Evolutionary conservation across 805 yeast genomes (phyloP).

Genomic region (Zygoascus flipseniorum): DNA sequence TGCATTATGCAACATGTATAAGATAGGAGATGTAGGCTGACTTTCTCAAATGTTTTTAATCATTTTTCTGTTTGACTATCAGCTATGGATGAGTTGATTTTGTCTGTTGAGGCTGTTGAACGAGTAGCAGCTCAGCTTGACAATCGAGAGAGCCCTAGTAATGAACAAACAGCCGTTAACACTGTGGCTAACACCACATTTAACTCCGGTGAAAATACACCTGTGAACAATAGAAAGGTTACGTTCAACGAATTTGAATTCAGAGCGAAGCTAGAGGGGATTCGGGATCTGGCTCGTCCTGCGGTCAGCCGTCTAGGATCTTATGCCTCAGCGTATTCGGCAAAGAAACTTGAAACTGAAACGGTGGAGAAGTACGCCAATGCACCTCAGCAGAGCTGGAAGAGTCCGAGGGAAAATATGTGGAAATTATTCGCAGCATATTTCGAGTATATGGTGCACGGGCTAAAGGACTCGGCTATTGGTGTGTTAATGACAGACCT

Average conservation of each 20-base stretch:
- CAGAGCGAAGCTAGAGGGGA: background rate
- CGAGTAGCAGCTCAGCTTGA: background rate
- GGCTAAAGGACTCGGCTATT: slow-evolving; percentile 51
- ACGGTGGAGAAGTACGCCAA: background rate
- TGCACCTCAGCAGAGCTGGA: slow-evolving; percentile 12
- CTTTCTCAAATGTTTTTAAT: too few relatives aligned
- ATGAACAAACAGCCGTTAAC: background rate
- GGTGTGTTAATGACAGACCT: slow-evolving; percentile 52
- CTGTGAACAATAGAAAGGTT: background rate
- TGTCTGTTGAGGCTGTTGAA: background rate
- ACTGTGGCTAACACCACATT: background rate
- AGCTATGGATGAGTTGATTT: background rate
- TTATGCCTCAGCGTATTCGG: background rate
- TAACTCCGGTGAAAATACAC: background rate
- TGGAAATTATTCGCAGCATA: slow-evolving; percentile 9
- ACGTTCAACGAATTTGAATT: background rate
- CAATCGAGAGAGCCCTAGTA: background rate
- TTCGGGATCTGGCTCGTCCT: background rate
- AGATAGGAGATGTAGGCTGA: too few relatives aligned
- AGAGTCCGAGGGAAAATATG: slow-evolving; percentile 11
- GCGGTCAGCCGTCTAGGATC: background rate
- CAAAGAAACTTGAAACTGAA: background rate
- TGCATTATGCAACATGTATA: too few relatives aligned
- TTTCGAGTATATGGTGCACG: slow-evolving; percentile 37
- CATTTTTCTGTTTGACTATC: background rate